Evolutionary conservation across 768 basidiomycete genomes (phyloP), one percentile per base, ranked within the genome.

Genomic region (Podaxis sp.): DNA sequence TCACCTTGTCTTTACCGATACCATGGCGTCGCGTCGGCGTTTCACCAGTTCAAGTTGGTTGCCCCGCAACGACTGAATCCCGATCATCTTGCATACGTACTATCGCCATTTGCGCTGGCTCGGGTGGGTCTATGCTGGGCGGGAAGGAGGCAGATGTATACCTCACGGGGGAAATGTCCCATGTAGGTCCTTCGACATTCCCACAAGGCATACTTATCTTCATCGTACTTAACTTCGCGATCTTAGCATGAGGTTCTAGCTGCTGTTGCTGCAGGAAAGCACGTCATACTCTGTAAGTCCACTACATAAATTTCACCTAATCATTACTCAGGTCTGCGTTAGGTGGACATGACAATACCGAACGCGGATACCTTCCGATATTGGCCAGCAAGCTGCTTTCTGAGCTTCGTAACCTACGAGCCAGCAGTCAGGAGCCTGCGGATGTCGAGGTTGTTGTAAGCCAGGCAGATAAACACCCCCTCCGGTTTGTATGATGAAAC

Each of bases 311-410:
- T 66, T 72, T 71, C 57, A 66, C 71, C 70, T 69, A 59, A 71
- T 67, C 60, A 67, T 69, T 68, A 70, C 65, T 59, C 66, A 62
- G 54, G 60, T 69, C 61, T 50, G 51, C 29, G 41, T 55, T 49
- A 93, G 91, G 90, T 71, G 93, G 93, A 17, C 96, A 98, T 75
- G 91, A 93, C 15, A 95, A 95, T 75, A 96, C 96, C 49, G 96
- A 98, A 77, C 90, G 96, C 36, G 94, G 94, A 0, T 98, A 93
- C 76, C 88, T 98, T 59, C 85, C 88, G 17, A 77, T 85, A 24
- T 83, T 98, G 36, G 87, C 88, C 41, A 74, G 78, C 12, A 88
- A 85, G 74, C 79, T 98, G 64, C 70, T 73, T 63, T 66, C 70
- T 53, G 84, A 88, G 72, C 76, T 91, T 63, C 73, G 67, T 41